phyloP scores from a whole-genome alignment of 2,329 filamentous ascomycete species.

The Boeremia lycopersici region DNA sequence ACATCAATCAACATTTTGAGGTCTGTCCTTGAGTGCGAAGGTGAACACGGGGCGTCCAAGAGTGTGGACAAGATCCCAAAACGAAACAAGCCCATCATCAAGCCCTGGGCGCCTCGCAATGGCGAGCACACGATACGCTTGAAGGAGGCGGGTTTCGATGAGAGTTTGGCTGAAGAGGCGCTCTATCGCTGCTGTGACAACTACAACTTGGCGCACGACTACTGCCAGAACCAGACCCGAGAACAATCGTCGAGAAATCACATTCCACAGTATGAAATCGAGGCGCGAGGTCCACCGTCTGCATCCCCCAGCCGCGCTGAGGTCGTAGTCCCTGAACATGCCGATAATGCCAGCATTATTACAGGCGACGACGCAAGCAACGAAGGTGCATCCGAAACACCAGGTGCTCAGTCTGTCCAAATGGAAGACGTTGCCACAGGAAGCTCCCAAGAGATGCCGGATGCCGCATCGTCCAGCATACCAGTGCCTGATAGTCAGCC shows the following conservation, averaged over 20 bases:
- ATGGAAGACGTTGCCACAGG: slow-evolving; percentile 44
- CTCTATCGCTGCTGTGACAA: slow-evolving; percentile 81
- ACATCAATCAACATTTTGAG: slow-evolving; percentile 84
- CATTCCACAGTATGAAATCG: slow-evolving; percentile 60
- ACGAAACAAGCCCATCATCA: slow-evolving; percentile 53
- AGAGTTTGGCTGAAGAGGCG: slow-evolving; percentile 75
- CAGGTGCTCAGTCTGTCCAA: slow-evolving; percentile 45
- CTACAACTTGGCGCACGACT: slow-evolving; percentile 67
- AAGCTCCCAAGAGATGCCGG: slow-evolving; percentile 17
- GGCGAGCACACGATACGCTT: slow-evolving; percentile 53
- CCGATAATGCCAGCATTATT: slow-evolving; percentile 36
- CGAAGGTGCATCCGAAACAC: slow-evolving; percentile 34
- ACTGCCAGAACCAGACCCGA: slow-evolving; percentile 69
- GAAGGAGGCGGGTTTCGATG: slow-evolving; percentile 56
- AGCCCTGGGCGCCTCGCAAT: slow-evolving; percentile 59
- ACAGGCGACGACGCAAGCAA: slow-evolving; percentile 35
- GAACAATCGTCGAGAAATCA: slow-evolving; percentile 68
- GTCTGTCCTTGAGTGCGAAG: slow-evolving; percentile 75
- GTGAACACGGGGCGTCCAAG: slow-evolving; percentile 69
- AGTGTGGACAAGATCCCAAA: slow-evolving; percentile 64
- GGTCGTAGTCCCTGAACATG: slow-evolving; percentile 39
- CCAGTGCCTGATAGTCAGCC: slow-evolving; percentile 27
- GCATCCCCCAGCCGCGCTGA: slow-evolving; percentile 42
- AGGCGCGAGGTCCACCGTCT: slow-evolving; percentile 36
- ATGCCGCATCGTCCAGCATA: slow-evolving; percentile 17